A percentile compares a stretch with the other conserved stretches of the same genome.
Evolutionary conservation across 2,329 filamentous ascomycete species (phyloP).

Genomic region (Ophiostoma himal-ulmi): DNA sequence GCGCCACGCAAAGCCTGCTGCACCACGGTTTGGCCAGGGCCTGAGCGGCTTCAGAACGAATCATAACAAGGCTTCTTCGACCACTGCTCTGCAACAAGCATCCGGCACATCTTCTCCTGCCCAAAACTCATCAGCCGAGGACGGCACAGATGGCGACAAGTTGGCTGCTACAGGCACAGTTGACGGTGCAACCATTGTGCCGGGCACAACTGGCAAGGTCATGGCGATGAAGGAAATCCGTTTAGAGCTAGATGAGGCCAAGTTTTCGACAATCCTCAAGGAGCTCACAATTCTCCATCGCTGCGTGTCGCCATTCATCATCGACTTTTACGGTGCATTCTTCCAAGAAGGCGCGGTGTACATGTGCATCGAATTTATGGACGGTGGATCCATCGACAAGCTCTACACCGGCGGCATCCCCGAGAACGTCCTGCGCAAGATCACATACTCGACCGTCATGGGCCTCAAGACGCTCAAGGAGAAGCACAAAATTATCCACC

Average conservation of each 20-base stretch:
- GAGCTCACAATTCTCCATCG: slow-evolving; percentile 94
- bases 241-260: slow-evolving; percentile 89
- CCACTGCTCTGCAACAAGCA: background rate
- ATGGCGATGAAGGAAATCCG: slow-evolving; percentile 99
- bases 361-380: slow-evolving; percentile 99
- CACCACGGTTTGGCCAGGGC: slow-evolving; percentile 55
- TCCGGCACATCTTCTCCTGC: background rate
- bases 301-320: slow-evolving; percentile 91
- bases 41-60: slow-evolving; percentile 40
- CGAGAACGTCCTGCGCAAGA: slow-evolving; percentile 80
- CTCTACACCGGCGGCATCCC: slow-evolving; percentile 86
- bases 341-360: slow-evolving; percentile 99
- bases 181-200: slow-evolving; percentile 16
- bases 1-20: slow-evolving; percentile 64
- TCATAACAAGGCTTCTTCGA: slow-evolving; percentile 31
- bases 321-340: slow-evolving; percentile 98
- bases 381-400: slow-evolving; percentile 95
- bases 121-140: background rate
- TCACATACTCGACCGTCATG: slow-evolving; percentile 82
- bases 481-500: slow-evolving; percentile 97
- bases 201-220: slow-evolving; percentile 63
- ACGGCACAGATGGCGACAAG: background rate
- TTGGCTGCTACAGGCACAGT: background rate
- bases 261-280: slow-evolving; percentile 96
- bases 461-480: slow-evolving; percentile 92